Percentiles rank a stretch among this genome's conserved stretches.
phyloP scores from a whole-genome alignment of 2,329 filamentous ascomycete genomes.

The Penicillium psychrosexuale region DNA sequence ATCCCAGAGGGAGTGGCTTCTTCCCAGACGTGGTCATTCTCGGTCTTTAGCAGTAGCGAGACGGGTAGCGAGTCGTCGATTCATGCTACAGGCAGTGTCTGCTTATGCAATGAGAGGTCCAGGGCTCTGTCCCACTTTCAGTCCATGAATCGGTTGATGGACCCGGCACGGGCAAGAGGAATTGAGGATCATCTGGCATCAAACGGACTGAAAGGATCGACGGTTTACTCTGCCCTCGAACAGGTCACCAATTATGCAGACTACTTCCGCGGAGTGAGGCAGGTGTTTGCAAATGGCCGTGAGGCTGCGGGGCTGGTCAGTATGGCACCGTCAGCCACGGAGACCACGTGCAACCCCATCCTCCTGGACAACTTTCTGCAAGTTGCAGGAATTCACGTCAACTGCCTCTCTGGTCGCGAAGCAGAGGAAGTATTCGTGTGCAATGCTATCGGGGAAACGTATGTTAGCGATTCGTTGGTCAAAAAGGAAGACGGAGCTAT shows the following conservation, averaged over 20 bases:
- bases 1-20: not conserved
- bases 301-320: conserved; percentile 19
- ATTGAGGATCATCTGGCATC: conserved; percentile 7
- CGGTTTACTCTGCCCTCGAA: conserved; percentile 12
- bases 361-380: conserved; percentile 17
- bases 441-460: conserved; percentile 21
- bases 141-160: not conserved
- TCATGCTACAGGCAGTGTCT: not conserved
- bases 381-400: conserved; percentile 3
- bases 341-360: conserved; percentile 22
- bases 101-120: not conserved
- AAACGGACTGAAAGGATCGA: conserved; percentile 18
- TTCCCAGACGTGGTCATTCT: not conserved
- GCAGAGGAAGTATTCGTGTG: conserved; percentile 29
- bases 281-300: conserved; percentile 16
- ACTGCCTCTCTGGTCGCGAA: conserved; percentile 25
- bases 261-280: conserved; percentile 13
- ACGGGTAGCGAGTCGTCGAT: not conserved
- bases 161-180: not conserved
- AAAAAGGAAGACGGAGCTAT: conserved; percentile 14
- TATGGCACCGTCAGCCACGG: not conserved
- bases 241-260: conserved; percentile 13
- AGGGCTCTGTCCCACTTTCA: not conserved
- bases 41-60: not conserved
- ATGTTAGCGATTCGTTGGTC: not conserved